Evolutionary conservation across 1,284 basidiomycete genomes (phyloP).

Genomic region (Stereum hirsutum): DNA sequence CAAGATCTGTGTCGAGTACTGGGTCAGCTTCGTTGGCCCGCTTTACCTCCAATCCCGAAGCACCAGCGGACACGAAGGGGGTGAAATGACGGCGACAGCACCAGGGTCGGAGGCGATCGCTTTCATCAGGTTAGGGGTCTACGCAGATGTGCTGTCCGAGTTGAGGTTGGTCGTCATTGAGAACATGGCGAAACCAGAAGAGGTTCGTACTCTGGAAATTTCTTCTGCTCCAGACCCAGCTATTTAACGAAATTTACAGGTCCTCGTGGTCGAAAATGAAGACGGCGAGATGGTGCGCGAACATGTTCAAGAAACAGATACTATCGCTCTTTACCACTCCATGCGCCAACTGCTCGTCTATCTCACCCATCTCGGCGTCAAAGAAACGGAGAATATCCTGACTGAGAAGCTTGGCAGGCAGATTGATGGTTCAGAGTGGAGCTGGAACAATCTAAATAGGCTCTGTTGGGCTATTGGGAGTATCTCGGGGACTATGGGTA

Average conservation of each 20-base stretch:
- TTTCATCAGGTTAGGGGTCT: slow-evolving; percentile 72
- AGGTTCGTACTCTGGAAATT: slow-evolving; percentile 47
- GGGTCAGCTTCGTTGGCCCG: slow-evolving; percentile 96
- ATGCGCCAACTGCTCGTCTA: slow-evolving; percentile 98
- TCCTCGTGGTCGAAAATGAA: slow-evolving; percentile 98
- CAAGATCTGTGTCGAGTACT: slow-evolving; percentile 99
- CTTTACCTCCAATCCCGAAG: slow-evolving; percentile 95
- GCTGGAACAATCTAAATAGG: slow-evolving; percentile 98
- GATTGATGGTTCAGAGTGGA: slow-evolving; percentile 97
- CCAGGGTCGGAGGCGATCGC: slow-evolving; percentile 61
- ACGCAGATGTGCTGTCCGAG: slow-evolving; percentile 92
- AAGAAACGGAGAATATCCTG: slow-evolving; percentile 94
- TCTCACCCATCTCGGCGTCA: slow-evolving; percentile 94
- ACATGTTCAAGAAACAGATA: slow-evolving; percentile 99
- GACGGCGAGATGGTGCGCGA: slow-evolving; percentile 99
- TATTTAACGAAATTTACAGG: slow-evolving; percentile 36
- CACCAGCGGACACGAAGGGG: slow-evolving; percentile 91
- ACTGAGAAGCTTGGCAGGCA: slow-evolving; percentile 97
- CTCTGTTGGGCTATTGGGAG: slow-evolving; percentile 99
- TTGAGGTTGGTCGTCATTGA: slow-evolving; percentile 95
- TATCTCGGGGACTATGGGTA: slow-evolving; percentile 99
- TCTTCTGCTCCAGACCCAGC: slow-evolving; percentile 7
- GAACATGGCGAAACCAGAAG: slow-evolving; percentile 99
- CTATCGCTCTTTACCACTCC: slow-evolving; percentile 97
- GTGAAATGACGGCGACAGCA: slow-evolving; percentile 86